Percentiles rank a stretch among this genome's conserved stretches.
Conservation (phyloP, 2,329 filamentous ascomycete genomes). For the Didymellaceae sp. region DNA sequence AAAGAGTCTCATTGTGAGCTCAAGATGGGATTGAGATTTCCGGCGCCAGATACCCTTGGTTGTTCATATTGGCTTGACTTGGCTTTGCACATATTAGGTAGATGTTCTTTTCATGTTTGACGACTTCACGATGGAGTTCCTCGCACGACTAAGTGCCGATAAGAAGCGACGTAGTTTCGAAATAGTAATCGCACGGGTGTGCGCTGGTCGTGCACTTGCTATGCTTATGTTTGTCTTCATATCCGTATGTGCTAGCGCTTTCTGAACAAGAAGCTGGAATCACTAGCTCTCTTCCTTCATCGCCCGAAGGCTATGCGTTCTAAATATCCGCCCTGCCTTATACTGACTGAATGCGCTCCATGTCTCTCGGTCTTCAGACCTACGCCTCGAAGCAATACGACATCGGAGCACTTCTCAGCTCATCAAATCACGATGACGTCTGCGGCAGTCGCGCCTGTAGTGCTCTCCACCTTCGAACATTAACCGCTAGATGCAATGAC, state of each 20-base stretch:
- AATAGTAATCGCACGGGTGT: not conserved
- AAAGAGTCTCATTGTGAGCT: not conserved
- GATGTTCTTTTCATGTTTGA: not conserved
- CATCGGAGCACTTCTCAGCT: no score
- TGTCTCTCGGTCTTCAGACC: not conserved
- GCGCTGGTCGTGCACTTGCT: not conserved
- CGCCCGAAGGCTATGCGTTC: no score
- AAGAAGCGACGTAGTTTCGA: not conserved
- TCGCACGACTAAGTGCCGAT: not conserved
- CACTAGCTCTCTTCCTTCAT: no score
- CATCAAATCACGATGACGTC: not conserved
- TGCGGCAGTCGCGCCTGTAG: not conserved
- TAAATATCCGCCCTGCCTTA: no score
- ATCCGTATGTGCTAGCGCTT: not conserved
- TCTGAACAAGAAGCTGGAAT: no score
- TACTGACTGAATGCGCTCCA: no score
- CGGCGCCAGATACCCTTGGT: slow-evolving; percentile 10
- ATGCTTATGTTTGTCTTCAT: not conserved
- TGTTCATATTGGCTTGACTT: slow-evolving; percentile 3
- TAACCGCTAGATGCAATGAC: slow-evolving; percentile 5
- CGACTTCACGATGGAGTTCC: not conserved
- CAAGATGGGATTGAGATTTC: not conserved
- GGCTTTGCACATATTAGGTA: slow-evolving; percentile 4
- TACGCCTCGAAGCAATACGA: not conserved
- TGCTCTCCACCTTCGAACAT: not conserved